Evolutionary conservation across 345 rosid genomes (phyloP).

Genomic region (Stellera chamaejasme): DNA sequence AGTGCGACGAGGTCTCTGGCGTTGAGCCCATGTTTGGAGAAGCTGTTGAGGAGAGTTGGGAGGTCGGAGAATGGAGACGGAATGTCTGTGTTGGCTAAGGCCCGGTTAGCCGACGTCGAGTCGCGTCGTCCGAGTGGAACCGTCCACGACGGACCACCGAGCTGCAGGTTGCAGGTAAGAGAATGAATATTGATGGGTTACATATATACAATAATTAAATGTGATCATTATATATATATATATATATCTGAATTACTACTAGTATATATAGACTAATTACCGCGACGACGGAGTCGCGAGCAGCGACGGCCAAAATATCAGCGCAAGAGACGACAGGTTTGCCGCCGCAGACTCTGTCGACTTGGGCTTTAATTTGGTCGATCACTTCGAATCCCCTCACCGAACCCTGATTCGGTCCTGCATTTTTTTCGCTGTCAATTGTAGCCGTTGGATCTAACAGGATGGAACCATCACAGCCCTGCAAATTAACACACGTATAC

Average conservation of each 20-base stretch:
- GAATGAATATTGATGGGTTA: too few relatives aligned
- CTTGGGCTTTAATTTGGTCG: constrained; percentile 28
- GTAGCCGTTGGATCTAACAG: constrained; percentile 28
- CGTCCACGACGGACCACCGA: constrained; percentile 32
- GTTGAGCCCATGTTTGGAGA: constrained; percentile 32
- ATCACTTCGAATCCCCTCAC: constrained; percentile 40
- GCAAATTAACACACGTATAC: neutral
- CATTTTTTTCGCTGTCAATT: constrained; percentile 28
- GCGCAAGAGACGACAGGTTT: constrained; percentile 33
- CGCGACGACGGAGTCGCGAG: constrained; percentile 35
- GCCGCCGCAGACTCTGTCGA: constrained; percentile 26
- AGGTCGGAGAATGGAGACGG: constrained; percentile 29
- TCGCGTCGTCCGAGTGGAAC: constrained; percentile 36
- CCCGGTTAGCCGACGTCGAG: constrained; percentile 23
- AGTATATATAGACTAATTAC: constrained; percentile 16
- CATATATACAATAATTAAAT: too few relatives aligned
- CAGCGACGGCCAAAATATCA: constrained; percentile 31
- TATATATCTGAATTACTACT: too few relatives aligned
- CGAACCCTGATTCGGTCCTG: constrained; percentile 23
- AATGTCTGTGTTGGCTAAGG: constrained; percentile 16
- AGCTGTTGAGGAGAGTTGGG: constrained; percentile 18
- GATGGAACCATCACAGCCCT: constrained; percentile 46
- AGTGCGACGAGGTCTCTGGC: constrained; percentile 33
- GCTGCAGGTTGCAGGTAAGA: too few relatives aligned
- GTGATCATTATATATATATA: neutral